Conservation (phyloP, 2,329 filamentous ascomycete genomes). For the Nothophaeocryptopus gaeumannii region DNA sequence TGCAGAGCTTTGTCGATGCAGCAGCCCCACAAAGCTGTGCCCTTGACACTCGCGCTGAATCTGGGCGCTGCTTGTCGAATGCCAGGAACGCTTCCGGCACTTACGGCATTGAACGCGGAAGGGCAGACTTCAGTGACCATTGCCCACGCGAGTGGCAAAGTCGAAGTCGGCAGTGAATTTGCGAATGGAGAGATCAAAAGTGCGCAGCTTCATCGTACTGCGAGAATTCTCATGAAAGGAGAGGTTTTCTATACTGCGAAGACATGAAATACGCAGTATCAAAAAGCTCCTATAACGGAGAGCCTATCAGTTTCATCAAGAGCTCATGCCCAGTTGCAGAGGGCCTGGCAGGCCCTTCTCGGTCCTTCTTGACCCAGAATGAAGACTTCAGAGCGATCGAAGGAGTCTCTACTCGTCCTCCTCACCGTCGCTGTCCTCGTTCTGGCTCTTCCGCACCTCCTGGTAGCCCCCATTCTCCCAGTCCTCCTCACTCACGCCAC, state of each 20-base stretch:
- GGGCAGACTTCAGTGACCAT: constrained; percentile 26
- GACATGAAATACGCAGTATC: constrained; percentile 1
- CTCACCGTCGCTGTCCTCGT: too few species aligned
- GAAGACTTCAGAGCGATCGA: too few species aligned
- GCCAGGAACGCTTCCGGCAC: constrained; percentile 27
- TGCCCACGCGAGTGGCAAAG: constrained; percentile 29
- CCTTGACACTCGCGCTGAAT: constrained; percentile 43
- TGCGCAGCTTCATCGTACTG: constrained; percentile 31
- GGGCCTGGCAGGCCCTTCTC: too few species aligned
- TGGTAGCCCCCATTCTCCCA: too few species aligned
- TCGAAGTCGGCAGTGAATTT: constrained; percentile 30
- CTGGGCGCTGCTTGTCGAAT: constrained; percentile 41
- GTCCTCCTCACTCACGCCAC: too few species aligned
- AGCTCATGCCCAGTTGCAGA: too few species aligned
- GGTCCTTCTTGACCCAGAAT: too few species aligned
- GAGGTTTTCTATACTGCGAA: constrained; percentile 27
- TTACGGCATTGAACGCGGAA: constrained; percentile 16
- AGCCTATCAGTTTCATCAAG: too few species aligned
- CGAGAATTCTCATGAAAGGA: constrained; percentile 32
- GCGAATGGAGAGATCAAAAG: constrained; percentile 27
- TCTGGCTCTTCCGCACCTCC: too few species aligned
- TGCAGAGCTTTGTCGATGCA: constrained; percentile 45
- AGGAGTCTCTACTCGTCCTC: too few species aligned
- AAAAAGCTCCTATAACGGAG: not conserved
- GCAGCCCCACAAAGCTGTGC: constrained; percentile 45